Evolutionary conservation across 2,329 filamentous ascomycete species (phyloP), one percentile per base, ranked within the genome.

Genomic region (Colletotrichum cereale): DNA sequence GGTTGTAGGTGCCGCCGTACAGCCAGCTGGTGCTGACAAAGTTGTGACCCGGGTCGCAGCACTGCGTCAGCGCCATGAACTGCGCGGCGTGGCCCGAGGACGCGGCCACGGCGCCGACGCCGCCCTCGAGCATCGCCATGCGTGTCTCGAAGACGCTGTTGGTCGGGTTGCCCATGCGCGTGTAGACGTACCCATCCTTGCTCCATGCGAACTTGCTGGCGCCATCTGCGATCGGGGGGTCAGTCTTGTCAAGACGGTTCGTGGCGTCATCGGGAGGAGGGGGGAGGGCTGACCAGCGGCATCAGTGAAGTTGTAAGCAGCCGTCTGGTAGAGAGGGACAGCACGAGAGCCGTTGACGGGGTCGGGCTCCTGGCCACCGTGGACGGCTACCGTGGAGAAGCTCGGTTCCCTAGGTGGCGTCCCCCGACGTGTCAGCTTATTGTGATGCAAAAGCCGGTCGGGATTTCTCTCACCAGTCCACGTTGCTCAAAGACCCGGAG

Each of bases 1-100:
- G 96, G 84, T 98, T 98, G 86, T 97, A 98, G 14, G 96, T 98
- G 80, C 95, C 95, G 74, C 95, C 95, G 83, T 98, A 97, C 71
- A 98, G 86, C 84, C 97, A 97, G 64, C 91, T 91, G 8, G 95
- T 97, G n/a, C 94, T 92, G 57, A 98, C 89, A 76, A 98, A 97
- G 86, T 98, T 98, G 86, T 98, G 95, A 47, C 95, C 96, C 0
- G 91, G 88, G 71, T 94, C 90, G 6, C 94, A 94, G 24, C 98
- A 90, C 10, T 95, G 91, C 34, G 90, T 87, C 77, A 98, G 91
- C 64, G 94, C 87, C 86, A 98, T 95, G 86, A 98, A 97, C 80
- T 98, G 95, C 3, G 95, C 96, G 1, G 93, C 90, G 82, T 97
- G 95, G 67, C 95, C 95, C 0, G 95, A 97, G 0, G 94, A 87